These are phyloP conservation scores for Aureobasidium sp. DNA, from an alignment of 2,329 filamentous ascomycete species.

Conservation along the genomic window DNA sequence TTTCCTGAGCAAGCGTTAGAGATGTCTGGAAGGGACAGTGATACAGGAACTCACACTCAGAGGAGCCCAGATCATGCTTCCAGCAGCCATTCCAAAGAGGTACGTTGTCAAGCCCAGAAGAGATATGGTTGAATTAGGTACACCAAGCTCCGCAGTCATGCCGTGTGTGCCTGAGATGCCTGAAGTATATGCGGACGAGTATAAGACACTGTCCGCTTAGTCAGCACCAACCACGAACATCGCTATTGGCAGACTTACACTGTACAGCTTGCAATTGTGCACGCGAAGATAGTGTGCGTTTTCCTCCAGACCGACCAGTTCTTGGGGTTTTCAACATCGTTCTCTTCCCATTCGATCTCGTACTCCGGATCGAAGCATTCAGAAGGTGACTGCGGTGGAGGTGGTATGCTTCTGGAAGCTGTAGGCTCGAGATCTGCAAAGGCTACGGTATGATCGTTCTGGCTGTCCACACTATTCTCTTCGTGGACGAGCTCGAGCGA, in stretches of 20 bases:
- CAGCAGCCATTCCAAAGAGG: slow-evolving; percentile 12
- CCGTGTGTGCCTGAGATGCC: not conserved
- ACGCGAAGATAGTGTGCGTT: not conserved
- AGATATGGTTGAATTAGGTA: not conserved
- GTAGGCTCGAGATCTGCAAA: slow-evolving; percentile 9
- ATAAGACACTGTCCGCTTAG: not conserved
- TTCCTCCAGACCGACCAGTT: slow-evolving; percentile 7
- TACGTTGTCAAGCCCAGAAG: slow-evolving; percentile 8
- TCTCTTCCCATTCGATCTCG: slow-evolving; percentile 2
- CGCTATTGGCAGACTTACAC: not conserved
- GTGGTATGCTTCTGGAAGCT: not conserved
- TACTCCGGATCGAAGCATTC: not conserved
- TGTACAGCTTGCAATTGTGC: not conserved
- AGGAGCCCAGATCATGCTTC: slow-evolving; percentile 12
- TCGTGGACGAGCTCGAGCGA: not conserved
- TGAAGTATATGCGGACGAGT: slow-evolving; percentile 7
- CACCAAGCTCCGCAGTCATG: not conserved
- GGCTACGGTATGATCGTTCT: not conserved
- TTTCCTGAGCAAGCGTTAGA: not conserved
- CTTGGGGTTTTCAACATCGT: not conserved
- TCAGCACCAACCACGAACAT: not conserved
- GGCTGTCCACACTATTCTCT: not conserved
- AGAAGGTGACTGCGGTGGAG: not conserved
- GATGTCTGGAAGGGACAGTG: not conserved
- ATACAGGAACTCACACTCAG: not conserved